Percentiles rank a stretch among this genome's conserved stretches.
These are phyloP conservation scores for Acanthamoeba culbertsoni DNA, from an alignment of 208 protist species.

Conservation along the genomic window DNA sequence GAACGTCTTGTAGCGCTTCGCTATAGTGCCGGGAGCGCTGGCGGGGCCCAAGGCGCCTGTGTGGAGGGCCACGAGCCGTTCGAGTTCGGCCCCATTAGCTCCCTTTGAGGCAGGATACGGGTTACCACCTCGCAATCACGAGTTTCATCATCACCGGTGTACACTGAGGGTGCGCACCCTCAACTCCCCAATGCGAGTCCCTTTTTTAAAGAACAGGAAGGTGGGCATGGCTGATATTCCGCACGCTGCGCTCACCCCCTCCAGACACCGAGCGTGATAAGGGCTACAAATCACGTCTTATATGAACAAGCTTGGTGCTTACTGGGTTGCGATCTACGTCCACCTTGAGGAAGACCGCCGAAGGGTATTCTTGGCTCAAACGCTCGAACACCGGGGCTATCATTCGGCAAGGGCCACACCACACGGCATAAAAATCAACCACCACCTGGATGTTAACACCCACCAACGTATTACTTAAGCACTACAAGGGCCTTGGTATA, in stretches of 20 bases:
- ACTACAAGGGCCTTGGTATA: not conserved
- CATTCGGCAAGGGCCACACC: conserved; percentile 66
- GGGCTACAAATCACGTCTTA: too few species aligned
- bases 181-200: not conserved
- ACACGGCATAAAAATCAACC: conserved; percentile 65
- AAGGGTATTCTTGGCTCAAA: not conserved
- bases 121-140: not conserved
- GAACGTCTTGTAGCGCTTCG: not conserved
- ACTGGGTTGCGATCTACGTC: conserved; percentile 62
- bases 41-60: not conserved
- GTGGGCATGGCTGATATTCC: conserved; percentile 64
- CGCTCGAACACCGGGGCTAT: conserved; percentile 53
- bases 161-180: not conserved
- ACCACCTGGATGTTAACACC: conserved; percentile 31
- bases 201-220: conserved; percentile 43
- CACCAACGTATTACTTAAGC: not conserved
- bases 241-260: not conserved
- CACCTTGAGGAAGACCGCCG: conserved; percentile 68
- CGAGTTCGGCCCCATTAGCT: not conserved
- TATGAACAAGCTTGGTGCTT: not conserved
- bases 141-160: not conserved
- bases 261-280: too few species aligned
- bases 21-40: not conserved
- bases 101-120: not conserved
- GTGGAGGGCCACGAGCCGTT: not conserved